phyloP scores from a whole-genome alignment of 2,329 filamentous ascomycete species.

The Penicillium capsulatum region DNA sequence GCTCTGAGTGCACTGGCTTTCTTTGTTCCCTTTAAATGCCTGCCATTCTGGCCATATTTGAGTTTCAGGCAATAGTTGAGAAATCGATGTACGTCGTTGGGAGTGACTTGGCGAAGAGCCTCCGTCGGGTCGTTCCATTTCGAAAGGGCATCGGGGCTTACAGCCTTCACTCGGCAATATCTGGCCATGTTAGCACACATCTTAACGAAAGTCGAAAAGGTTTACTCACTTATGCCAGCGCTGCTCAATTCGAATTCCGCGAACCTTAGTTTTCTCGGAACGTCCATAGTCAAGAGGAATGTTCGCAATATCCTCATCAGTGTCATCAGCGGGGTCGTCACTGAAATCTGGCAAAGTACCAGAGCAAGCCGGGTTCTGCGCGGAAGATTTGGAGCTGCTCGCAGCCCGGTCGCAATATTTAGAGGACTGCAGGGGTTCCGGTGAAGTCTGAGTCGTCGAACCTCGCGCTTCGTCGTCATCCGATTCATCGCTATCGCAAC shows the following conservation, averaged over 20 bases:
- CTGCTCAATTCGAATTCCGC: conserved; percentile 6
- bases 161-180: conserved; percentile 6
- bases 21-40: conserved; percentile 10
- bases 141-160: background rate
- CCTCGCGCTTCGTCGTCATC: conserved; percentile 3
- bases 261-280: conserved; percentile 7
- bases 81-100: conserved; percentile 10
- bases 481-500: conserved; percentile 5
- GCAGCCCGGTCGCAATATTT: background rate
- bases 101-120: conserved; percentile 5
- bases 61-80: conserved; percentile 13
- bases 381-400: background rate
- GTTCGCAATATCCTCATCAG: conserved; percentile 9
- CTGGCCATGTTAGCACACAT: conserved; percentile 3
- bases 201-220: background rate
- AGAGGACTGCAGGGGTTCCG: conserved; percentile 6
- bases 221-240: conserved; percentile 12
- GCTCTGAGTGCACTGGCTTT: conserved; percentile 17
- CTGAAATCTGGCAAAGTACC: conserved; percentile 6
- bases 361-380: background rate
- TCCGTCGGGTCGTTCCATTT: conserved; percentile 10
- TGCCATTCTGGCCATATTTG: conserved; percentile 4
- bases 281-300: conserved; percentile 13
- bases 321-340: conserved; percentile 8
- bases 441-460: conserved; percentile 5